These are phyloP conservation scores for Colletotrichum endophyticum DNA, from an alignment of 2,329 filamentous ascomycete species.

Conservation along the genomic window DNA sequence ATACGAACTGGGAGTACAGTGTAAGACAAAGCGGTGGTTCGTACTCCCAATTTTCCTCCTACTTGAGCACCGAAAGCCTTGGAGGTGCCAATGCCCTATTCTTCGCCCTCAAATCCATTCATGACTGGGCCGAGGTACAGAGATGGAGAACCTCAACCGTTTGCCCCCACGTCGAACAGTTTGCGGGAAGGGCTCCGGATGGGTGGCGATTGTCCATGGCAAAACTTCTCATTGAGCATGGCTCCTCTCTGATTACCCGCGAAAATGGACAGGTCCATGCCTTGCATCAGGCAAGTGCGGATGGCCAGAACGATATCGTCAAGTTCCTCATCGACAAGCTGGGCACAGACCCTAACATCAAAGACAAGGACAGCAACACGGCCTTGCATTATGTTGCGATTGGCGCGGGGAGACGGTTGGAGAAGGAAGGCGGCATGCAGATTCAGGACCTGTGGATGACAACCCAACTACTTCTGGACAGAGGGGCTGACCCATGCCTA, in stretches of 20 bases:
- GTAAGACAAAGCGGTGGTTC: no score
- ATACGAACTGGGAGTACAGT: no score
- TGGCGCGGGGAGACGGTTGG: no score
- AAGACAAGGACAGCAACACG: neutral
- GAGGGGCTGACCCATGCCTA: neutral
- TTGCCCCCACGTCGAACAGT: no score
- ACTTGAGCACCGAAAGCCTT: no score
- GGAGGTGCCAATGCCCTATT: neutral
- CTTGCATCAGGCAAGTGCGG: neutral
- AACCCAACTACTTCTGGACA: neutral
- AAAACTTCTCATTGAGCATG: neutral
- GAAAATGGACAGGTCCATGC: neutral
- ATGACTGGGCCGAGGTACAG: neutral
- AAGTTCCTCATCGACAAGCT: neutral
- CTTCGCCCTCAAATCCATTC: neutral
- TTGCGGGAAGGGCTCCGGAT: neutral
- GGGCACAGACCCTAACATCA: neutral
- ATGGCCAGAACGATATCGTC: neutral
- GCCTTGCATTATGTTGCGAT: neutral
- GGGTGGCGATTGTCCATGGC: neutral
- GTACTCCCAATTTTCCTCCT: no score
- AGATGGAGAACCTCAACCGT: no score
- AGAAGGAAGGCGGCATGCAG: neutral
- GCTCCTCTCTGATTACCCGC: neutral
- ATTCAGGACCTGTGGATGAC: neutral